A percentile compares a stretch with the other conserved stretches of the same genome.
Conservation (phyloP, 208 protist species). For the Giardia muris region DNA sequence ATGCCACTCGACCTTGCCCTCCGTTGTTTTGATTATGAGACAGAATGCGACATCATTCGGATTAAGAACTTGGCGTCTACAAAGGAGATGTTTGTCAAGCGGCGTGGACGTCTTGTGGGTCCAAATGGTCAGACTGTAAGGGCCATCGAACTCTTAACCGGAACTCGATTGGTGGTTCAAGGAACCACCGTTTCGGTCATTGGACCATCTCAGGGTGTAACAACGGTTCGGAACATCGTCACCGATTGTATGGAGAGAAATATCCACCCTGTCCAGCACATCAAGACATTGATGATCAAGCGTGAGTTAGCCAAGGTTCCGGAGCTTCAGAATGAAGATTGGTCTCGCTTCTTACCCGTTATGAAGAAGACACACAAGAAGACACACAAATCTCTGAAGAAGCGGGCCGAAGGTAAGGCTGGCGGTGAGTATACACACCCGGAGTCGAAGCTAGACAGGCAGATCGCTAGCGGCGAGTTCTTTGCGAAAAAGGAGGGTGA, state of each 20-base stretch:
- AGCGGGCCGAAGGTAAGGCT: not conserved
- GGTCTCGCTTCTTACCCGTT: not conserved
- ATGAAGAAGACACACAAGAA: not conserved
- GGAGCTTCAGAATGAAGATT: not conserved
- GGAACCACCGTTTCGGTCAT: not conserved
- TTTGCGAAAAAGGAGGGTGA: not conserved
- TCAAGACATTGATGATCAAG: constrained; percentile 25
- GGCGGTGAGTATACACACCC: not conserved
- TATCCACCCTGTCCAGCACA: not conserved
- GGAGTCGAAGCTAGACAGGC: not conserved
- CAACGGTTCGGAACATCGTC: not conserved
- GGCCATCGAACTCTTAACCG: not conserved
- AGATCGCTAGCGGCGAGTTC: not conserved
- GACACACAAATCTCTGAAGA: not conserved
- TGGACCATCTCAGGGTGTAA: not conserved
- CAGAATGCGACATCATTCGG: not conserved
- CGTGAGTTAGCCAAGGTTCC: constrained; percentile 22
- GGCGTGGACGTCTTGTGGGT: not conserved
- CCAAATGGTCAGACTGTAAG: not conserved
- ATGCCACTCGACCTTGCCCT: not conserved
- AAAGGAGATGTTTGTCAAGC: constrained; percentile 7
- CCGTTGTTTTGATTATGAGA: not conserved
- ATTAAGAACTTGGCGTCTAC: not conserved
- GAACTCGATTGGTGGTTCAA: not conserved
- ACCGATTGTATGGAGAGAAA: not conserved